Percentiles rank a stretch among this genome's conserved stretches.
Evolutionary conservation across 1,284 basidiomycete species (phyloP).

Genomic region (Ustilago curta): DNA sequence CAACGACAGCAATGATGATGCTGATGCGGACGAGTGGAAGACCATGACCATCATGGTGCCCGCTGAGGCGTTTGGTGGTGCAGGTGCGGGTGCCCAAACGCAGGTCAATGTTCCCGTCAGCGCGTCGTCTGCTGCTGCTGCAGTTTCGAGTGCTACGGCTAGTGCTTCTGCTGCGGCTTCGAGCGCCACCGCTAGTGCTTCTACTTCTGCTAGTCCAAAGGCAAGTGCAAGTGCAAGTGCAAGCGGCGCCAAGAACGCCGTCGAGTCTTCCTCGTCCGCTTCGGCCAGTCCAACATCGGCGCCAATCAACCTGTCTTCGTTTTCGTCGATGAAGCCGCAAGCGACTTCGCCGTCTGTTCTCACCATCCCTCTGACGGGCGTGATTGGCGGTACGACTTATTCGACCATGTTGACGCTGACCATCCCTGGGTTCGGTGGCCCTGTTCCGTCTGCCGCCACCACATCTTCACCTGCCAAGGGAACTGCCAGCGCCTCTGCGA

Average conservation of each 20-base stretch:
- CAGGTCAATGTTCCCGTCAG: slow-evolving; percentile 8
- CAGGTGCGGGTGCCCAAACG: slow-evolving; percentile 19
- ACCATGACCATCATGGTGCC: slow-evolving; percentile 51
- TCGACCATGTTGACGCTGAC: slow-evolving; percentile 41
- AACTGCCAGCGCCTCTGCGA: background rate
- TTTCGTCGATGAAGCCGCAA: slow-evolving; percentile 26
- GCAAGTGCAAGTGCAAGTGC: background rate
- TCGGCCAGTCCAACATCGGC: slow-evolving; percentile 1
- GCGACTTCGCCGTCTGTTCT: slow-evolving; percentile 9
- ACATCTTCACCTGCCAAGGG: background rate
- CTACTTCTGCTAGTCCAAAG: slow-evolving; percentile 8
- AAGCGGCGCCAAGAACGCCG: slow-evolving; percentile 3
- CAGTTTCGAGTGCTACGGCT: slow-evolving; percentile 8
- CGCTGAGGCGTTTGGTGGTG: slow-evolving; percentile 35
- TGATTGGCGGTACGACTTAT: slow-evolving; percentile 37
- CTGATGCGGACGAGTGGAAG: slow-evolving; percentile 25
- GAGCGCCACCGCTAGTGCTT: slow-evolving; percentile 7
- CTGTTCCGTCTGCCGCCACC: background rate
- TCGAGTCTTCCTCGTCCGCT: slow-evolving; percentile 5
- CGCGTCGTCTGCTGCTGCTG: slow-evolving; percentile 7
- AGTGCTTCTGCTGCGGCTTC: slow-evolving; percentile 6
- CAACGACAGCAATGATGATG: slow-evolving; percentile 8
- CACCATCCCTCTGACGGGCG: slow-evolving; percentile 34
- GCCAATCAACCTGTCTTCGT: slow-evolving; percentile 33
- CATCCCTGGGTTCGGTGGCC: slow-evolving; percentile 11